Base-by-base conservation (phyloP, 768 basidiomycete genomes). In the Trametes villosa region DNA sequence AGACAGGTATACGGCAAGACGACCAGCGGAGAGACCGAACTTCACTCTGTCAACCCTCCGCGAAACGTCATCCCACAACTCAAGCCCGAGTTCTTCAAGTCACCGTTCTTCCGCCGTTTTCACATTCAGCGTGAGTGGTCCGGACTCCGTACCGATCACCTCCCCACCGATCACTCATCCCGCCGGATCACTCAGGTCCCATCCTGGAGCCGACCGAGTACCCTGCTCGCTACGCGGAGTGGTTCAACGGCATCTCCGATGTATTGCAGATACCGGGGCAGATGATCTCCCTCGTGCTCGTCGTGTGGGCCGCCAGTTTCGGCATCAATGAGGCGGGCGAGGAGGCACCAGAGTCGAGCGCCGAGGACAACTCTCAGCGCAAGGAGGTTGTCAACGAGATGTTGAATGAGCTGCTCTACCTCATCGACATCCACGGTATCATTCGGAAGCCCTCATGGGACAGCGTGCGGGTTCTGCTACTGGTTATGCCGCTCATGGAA, bases 261-360 rank as follows among this genome's bases (percentile, higher is more conserved):
- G 74, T 82, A 17, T 82, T 96, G 12, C 82, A 84, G n/a, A 78
- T 83, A 48, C 87, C 92, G 65, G 94, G 88, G 13, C 83, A 84
- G 41, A 82, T 96, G 57, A 80, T 97, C 40, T 81, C 87, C 20
- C 89, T 91, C 81, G 74, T 92, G 30, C 79, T 96, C 22, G 91
- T 91, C 44, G 85, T 89, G 22, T 97, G 94, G 94, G 95, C 93
- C 0, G 84, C 87, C 4, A 93, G 92, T 38, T 95, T 92, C 71
- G 96, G 95, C 40, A 77, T 96, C 46, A 85, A 96, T 71, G 91
- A 94, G 67, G 81, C 78, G 42, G 95, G 94, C 36, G 68, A 81
- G 17, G 85, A 88, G 42, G 76, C 75, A 42, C 67, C 75, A n/a
- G 66, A 69, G 17, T 67, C 77, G 24, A 74, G 62, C 65, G 71